A percentile compares a stretch with the other conserved stretches of the same genome.
phyloP scores from a whole-genome alignment of 2,329 filamentous ascomycete genomes.

The Aspergillus vadensis region DNA sequence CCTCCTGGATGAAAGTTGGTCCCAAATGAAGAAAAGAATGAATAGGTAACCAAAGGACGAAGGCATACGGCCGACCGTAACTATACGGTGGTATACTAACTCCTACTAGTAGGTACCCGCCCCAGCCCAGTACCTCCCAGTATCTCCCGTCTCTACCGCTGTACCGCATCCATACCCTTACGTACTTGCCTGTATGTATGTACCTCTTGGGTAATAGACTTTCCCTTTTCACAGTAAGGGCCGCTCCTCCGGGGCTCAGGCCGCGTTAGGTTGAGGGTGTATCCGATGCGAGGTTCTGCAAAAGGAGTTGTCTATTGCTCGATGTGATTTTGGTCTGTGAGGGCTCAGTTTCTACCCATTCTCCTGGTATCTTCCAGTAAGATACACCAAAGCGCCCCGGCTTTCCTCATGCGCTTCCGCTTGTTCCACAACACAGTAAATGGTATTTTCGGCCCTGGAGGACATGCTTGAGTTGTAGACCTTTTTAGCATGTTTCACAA shows the following conservation, averaged over 20 bases:
- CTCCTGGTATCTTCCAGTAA: constrained; percentile 20
- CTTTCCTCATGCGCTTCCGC: background rate
- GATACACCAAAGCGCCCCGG: constrained; percentile 9
- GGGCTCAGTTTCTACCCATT: constrained; percentile 10
- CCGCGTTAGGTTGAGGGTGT: constrained; percentile 19
- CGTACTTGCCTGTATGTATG: constrained; percentile 50
- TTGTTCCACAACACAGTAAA: constrained; percentile 8
- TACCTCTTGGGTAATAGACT: constrained; percentile 20
- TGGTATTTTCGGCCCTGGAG: constrained; percentile 6
- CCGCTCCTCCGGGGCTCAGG: constrained; percentile 21
- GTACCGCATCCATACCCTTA: constrained; percentile 56
- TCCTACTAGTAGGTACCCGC: background rate
- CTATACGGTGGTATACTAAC: background rate
- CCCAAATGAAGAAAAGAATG: background rate
- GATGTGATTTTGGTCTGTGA: constrained; percentile 2
- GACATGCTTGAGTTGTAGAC: constrained; percentile 5
- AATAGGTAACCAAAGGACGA: background rate
- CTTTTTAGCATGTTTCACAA: constrained; percentile 19
- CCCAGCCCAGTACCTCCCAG: background rate
- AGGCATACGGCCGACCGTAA: background rate
- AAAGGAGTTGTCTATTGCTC: background rate
- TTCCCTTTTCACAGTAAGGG: constrained; percentile 25
- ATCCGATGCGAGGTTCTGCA: constrained; percentile 18
- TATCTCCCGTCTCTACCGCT: constrained; percentile 40
- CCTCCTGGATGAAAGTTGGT: constrained; percentile 2